Percentiles rank a stretch among this genome's conserved stretches.
These are phyloP conservation scores for Diutina ranongensis DNA, from an alignment of 1,139 yeast species.

Conservation along the genomic window DNA sequence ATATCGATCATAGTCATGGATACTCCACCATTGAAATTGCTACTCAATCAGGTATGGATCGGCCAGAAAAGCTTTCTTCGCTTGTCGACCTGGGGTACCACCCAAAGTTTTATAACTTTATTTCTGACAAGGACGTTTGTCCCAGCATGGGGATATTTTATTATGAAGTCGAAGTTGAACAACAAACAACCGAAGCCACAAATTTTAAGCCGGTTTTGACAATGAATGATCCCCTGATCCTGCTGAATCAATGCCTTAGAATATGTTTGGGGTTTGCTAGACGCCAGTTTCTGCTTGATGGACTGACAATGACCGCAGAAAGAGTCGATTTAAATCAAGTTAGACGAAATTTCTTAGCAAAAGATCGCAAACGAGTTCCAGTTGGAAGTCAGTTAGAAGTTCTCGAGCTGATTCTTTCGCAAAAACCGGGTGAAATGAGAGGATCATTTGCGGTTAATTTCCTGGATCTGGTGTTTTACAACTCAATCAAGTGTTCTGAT, in stretches of 20 bases:
- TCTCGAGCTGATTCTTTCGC: constrained; percentile 16
- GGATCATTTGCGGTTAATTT: constrained; percentile 35
- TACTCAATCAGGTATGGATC: constrained; percentile 17
- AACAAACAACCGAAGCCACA: constrained; percentile 17
- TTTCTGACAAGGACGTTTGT: constrained; percentile 10
- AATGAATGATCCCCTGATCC: constrained; percentile 24
- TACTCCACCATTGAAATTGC: neutral
- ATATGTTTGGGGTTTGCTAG: constrained; percentile 28
- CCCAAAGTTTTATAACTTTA: constrained; percentile 10
- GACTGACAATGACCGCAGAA: neutral
- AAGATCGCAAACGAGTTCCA: neutral
- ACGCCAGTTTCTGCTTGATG: constrained; percentile 11
- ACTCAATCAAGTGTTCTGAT: constrained; percentile 25
- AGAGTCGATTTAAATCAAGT: neutral
- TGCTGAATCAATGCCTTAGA: constrained; percentile 23
- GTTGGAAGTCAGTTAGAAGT: constrained; percentile 7
- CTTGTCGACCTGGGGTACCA: constrained; percentile 1
- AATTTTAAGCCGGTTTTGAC: constrained; percentile 22
- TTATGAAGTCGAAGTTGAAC: constrained; percentile 12
- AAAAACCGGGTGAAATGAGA: constrained; percentile 27
- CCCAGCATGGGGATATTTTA: constrained; percentile 11
- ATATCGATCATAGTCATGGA: neutral
- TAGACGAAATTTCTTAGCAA: neutral
- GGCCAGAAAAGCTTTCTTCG: neutral
- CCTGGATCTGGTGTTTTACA: constrained; percentile 30